Evolutionary conservation across 2,329 filamentous ascomycete genomes (phyloP).

Genomic region (Fusarium guadeloupense): DNA sequence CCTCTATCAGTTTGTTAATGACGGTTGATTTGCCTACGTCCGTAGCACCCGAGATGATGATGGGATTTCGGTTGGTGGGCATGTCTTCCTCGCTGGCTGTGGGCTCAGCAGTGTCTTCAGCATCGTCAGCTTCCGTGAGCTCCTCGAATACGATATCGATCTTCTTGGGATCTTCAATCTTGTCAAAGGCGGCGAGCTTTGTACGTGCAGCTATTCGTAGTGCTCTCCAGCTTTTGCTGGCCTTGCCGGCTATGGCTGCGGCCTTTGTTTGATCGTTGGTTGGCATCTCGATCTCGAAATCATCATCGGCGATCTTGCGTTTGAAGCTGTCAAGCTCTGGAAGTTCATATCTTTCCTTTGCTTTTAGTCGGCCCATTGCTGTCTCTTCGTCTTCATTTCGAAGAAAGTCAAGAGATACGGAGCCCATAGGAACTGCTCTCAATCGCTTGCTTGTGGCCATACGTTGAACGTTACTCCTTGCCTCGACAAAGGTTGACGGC

Average conservation of each 20-base stretch:
- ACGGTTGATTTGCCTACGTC: constrained; percentile 72
- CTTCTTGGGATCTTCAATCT: constrained; percentile 84
- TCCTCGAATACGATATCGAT: constrained; percentile 67
- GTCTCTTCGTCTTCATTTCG: constrained; percentile 67
- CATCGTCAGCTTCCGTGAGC: constrained; percentile 51
- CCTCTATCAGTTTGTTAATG: constrained; percentile 68
- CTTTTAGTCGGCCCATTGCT: constrained; percentile 75
- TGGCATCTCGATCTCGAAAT: constrained; percentile 88
- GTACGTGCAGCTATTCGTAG: constrained; percentile 80
- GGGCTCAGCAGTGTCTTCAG: constrained; percentile 48
- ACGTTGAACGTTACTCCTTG: constrained; percentile 72
- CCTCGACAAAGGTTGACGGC: constrained; percentile 72
- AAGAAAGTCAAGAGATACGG: constrained; percentile 82
- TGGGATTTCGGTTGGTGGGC: constrained; percentile 61
- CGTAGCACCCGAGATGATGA: constrained; percentile 74
- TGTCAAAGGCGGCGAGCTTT: constrained; percentile 82
- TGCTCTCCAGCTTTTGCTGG: constrained; percentile 90
- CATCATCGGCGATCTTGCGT: constrained; percentile 77
- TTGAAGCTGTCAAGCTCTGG: constrained; percentile 77
- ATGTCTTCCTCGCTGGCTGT: constrained; percentile 48
- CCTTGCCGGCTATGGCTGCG: constrained; percentile 73
- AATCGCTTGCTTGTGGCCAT: constrained; percentile 76
- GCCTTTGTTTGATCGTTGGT: constrained; percentile 67
- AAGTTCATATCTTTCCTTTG: constrained; percentile 69
- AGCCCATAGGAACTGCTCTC: constrained; percentile 73